Conservation (phyloP, 2,329 filamentous ascomycete species). For the Hypoxylon sp. region DNA sequence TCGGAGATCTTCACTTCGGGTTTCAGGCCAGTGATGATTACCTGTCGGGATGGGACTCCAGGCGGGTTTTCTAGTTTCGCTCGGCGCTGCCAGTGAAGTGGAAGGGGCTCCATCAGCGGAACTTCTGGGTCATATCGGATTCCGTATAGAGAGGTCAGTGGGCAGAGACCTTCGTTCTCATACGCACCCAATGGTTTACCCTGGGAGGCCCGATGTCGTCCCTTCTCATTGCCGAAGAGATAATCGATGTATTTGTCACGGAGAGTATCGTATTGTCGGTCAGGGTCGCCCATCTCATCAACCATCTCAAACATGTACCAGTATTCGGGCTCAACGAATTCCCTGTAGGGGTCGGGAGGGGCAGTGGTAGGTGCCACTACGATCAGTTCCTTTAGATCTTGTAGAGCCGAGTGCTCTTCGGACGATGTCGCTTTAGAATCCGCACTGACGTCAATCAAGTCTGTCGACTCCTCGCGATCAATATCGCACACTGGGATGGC, state of each 20-base stretch:
- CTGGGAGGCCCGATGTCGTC: neutral
- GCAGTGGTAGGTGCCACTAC: no score
- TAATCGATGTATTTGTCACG: neutral
- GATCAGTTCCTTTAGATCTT: neutral
- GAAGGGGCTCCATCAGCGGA: neutral
- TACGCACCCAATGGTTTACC: neutral
- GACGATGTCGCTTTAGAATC: neutral
- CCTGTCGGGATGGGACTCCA: constrained; percentile 28
- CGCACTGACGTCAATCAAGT: neutral
- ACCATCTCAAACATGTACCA: no score
- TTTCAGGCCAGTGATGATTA: constrained; percentile 36
- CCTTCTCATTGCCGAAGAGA: neutral
- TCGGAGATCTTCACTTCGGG: neutral
- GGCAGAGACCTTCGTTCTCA: neutral
- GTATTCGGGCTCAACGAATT: neutral
- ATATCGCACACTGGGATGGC: no score
- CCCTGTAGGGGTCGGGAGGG: neutral
- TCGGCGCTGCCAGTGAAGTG: neutral
- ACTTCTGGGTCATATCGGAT: constrained; percentile 9
- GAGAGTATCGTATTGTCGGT: neutral
- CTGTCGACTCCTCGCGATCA: no score
- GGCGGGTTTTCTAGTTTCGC: no score
- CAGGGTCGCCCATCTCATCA: neutral
- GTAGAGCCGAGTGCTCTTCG: neutral
- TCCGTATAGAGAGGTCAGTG: neutral